phyloP scores from a whole-genome alignment of 192 early-diverging fungal genomes.

The Coemansia sp. region DNA sequence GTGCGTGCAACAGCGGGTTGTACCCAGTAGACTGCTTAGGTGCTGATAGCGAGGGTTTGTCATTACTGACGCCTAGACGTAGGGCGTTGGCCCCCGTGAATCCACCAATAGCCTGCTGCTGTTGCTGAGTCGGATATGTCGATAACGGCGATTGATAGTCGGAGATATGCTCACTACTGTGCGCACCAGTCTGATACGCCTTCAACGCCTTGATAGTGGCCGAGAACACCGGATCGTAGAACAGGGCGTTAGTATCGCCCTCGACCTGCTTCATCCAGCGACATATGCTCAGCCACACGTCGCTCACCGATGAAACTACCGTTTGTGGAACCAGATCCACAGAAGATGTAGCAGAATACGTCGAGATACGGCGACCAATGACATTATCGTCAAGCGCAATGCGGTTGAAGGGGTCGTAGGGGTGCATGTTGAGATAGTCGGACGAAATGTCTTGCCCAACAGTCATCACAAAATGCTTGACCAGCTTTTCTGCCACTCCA shows the following conservation, averaged over 20 bases:
- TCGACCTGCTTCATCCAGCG: conserved; percentile 51
- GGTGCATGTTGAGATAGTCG: conserved; percentile 33
- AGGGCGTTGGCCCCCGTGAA: conserved; percentile 12
- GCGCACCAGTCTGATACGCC: background rate
- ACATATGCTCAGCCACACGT: conserved; percentile 49
- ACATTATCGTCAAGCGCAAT: background rate
- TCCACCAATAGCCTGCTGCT: background rate
- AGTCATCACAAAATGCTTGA: conserved; percentile 51
- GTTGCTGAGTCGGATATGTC: conserved; percentile 4
- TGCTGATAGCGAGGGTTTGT: background rate
- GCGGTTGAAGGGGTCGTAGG: conserved; percentile 9
- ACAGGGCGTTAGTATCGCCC: conserved; percentile 50
- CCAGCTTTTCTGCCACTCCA: conserved; percentile 35
- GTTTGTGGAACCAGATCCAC: background rate
- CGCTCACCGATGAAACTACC: conserved; percentile 20
- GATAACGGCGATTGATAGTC: background rate
- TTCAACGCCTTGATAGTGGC: conserved; percentile 34
- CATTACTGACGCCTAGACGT: background rate
- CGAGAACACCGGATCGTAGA: conserved; percentile 49
- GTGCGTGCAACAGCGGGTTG: conserved; percentile 27
- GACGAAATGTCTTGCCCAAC: conserved; percentile 49
- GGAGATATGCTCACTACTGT: background rate
- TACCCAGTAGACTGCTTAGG: background rate
- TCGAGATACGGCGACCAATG: background rate
- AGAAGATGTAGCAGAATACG: background rate